These are phyloP conservation scores for Alternaria consortialis DNA, from an alignment of 2,329 filamentous ascomycete genomes.

Conservation along the genomic window DNA sequence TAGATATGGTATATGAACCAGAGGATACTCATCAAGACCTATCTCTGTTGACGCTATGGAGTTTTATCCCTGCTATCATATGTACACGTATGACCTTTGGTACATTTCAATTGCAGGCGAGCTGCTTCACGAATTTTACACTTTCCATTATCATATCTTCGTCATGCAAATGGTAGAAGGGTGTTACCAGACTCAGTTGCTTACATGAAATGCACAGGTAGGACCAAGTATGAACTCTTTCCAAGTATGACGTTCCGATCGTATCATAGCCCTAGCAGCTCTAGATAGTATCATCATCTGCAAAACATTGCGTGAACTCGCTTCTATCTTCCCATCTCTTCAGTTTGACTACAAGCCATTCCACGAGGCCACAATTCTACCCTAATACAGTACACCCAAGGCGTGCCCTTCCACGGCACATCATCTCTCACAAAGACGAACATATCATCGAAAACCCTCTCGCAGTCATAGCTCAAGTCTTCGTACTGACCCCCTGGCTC, in stretches of 20 bases:
- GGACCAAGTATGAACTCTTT: neutral
- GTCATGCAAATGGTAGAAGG: neutral
- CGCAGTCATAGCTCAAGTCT: neutral
- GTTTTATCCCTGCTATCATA: neutral
- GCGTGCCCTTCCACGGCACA: neutral
- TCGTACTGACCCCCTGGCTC: neutral
- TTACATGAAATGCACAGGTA: neutral
- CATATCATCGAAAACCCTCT: neutral
- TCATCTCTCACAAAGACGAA: neutral
- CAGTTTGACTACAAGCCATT: neutral
- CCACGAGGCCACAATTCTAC: neutral
- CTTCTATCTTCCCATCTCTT: neutral
- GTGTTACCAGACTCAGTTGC: neutral
- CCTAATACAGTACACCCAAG: neutral
- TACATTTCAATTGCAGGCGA: too few species aligned
- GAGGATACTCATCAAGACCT: neutral
- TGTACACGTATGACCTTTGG: neutral
- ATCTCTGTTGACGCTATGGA: neutral
- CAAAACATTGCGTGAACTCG: rapidly evolving
- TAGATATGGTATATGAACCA: neutral
- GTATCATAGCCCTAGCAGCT: neutral
- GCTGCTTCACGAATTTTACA: too few species aligned
- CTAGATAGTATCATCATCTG: neutral
- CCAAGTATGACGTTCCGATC: neutral
- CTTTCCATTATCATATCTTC: neutral